These are phyloP conservation scores for Arthrobotrys iridis DNA, from an alignment of 2,329 filamentous ascomycete species.

Conservation along the genomic window DNA sequence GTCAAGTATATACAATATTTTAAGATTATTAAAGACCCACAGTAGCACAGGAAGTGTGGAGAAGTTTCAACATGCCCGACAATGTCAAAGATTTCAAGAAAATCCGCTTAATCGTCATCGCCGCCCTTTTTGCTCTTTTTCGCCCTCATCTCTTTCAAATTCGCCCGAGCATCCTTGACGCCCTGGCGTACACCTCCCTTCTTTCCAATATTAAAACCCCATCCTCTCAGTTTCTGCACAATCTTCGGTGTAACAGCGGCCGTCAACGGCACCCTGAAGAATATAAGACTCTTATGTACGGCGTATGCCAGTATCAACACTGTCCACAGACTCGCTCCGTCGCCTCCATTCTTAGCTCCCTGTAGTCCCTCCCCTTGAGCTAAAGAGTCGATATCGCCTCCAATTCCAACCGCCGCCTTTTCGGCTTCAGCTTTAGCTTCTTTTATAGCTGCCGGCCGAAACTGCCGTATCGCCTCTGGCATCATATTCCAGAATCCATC, in stretches of 20 bases:
- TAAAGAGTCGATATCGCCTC: conserved; percentile 71
- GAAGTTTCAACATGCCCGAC: conserved; percentile 10
- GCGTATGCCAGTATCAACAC: conserved; percentile 93
- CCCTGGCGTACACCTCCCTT: conserved; percentile 64
- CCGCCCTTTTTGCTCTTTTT: conserved; percentile 24
- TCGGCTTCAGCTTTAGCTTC: conserved; percentile 57
- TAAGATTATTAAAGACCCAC: conserved; percentile 11
- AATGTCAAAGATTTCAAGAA: neutral
- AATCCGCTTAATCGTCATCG: conserved; percentile 16
- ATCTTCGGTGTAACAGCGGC: conserved; percentile 91
- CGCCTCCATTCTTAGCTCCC: conserved; percentile 62
- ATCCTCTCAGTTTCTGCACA: conserved; percentile 84
- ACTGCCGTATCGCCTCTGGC: conserved; percentile 66
- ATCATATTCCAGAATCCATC: conserved; percentile 70
- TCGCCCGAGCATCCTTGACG: conserved; percentile 35
- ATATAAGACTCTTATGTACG: conserved; percentile 92
- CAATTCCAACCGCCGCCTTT: conserved; percentile 62
- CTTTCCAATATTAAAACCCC: conserved; percentile 96
- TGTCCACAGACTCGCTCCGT: conserved; percentile 70
- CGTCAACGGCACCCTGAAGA: conserved; percentile 90
- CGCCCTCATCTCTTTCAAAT: conserved; percentile 32
- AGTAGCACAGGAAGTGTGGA: conserved; percentile 38
- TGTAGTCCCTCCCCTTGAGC: conserved; percentile 67
- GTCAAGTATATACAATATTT: conserved; percentile 39
- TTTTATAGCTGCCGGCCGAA: conserved; percentile 55